Percentiles rank a stretch among this genome's conserved stretches.
These are phyloP conservation scores for Yamadazyma sp. DNA, from an alignment of 805 yeast species.

Conservation along the genomic window DNA sequence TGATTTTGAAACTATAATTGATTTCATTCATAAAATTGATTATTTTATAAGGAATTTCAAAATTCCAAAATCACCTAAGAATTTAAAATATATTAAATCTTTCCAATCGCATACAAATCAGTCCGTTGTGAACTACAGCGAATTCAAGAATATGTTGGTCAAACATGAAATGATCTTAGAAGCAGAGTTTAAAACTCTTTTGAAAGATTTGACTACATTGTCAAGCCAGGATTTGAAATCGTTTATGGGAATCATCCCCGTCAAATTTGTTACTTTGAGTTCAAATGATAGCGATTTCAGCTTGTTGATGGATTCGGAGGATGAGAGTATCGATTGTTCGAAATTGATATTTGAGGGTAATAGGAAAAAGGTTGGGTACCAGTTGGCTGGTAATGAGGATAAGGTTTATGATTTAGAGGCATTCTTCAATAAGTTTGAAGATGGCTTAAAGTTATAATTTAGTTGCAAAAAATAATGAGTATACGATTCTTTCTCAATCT, in stretches of 20 bases:
- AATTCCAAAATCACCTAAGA: slow-evolving; percentile 9
- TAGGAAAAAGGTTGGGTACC: slow-evolving; percentile 10
- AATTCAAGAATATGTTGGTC: slow-evolving; percentile 9
- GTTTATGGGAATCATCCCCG: slow-evolving; percentile 11
- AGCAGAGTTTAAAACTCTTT: slow-evolving; percentile 8
- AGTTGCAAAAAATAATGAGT: slow-evolving; percentile 8
- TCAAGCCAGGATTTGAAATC: slow-evolving; percentile 5
- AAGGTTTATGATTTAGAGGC: slow-evolving; percentile 11
- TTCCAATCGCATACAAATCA: not conserved
- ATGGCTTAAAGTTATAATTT: slow-evolving; percentile 12
- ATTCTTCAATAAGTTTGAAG: slow-evolving; percentile 14
- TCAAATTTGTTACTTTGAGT: slow-evolving; percentile 9
- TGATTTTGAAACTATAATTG: slow-evolving; percentile 11
- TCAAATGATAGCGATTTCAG: slow-evolving; percentile 16
- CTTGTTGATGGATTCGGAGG: slow-evolving; percentile 9
- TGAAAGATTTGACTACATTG: slow-evolving; percentile 8
- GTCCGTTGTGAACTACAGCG: not conserved
- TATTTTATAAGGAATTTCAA: slow-evolving; percentile 10
- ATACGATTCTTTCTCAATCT: slow-evolving; percentile 3
- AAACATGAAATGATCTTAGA: slow-evolving; percentile 9
- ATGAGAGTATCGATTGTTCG: slow-evolving; percentile 13
- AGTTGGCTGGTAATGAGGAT: slow-evolving; percentile 11
- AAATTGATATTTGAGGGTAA: slow-evolving; percentile 13
- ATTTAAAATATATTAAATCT: slow-evolving; percentile 6
- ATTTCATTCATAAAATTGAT: slow-evolving; percentile 11